These are phyloP conservation scores for Metschnikowia borealis DNA, from an alignment of 805 yeast genomes.

Conservation along the genomic window DNA sequence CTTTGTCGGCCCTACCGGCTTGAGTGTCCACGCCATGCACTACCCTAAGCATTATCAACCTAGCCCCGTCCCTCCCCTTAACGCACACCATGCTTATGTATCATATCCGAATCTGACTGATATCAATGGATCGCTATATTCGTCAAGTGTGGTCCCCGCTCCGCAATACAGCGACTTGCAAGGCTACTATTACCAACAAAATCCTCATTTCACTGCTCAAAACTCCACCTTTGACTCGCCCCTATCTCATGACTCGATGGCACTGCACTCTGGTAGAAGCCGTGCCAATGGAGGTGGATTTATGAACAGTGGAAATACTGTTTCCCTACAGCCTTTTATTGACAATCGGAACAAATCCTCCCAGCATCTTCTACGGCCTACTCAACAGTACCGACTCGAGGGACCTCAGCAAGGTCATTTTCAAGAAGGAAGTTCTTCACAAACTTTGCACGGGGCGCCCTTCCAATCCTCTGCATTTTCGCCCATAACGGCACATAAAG, in stretches of 20 bases:
- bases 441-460: not conserved
- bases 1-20: not conserved
- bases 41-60: not conserved
- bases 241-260: not conserved
- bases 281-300: not conserved
- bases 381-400: not conserved
- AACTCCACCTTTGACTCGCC: not conserved
- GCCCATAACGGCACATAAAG: not conserved
- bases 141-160: not conserved
- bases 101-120: not conserved
- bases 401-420: not conserved
- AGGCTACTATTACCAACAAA: not conserved
- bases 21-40: not conserved
- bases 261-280: slow-evolving; percentile 1
- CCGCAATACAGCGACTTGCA: not conserved
- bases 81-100: not conserved
- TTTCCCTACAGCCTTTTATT: not conserved
- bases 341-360: not conserved
- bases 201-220: not conserved
- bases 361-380: not conserved
- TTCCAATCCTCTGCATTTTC: not conserved
- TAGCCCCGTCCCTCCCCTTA: not conserved
- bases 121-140: not conserved
- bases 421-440: not conserved
- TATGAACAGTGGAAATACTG: not conserved